Conservation (phyloP, 148 eudicot species). For the Silene latifolia region DNA sequence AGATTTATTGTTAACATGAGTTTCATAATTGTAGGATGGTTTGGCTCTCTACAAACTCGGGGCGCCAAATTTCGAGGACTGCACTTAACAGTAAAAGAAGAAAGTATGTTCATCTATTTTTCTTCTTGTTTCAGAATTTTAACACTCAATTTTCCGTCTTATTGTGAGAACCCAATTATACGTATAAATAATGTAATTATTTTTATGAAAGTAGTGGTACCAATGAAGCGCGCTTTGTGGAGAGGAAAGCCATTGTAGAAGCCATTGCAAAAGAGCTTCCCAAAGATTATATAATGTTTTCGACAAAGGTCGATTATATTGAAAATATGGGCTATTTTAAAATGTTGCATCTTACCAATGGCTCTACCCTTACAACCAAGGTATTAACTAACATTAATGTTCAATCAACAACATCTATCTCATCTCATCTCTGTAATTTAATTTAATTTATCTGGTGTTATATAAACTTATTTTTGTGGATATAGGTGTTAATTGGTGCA, state of each 20-base stretch:
- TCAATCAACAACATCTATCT: too few species aligned
- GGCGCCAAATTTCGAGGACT: not conserved
- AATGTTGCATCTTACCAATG: constrained; percentile 48
- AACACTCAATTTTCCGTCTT: not conserved
- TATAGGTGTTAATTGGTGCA: constrained; percentile 52
- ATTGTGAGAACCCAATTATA: not conserved
- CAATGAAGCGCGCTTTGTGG: constrained; percentile 6
- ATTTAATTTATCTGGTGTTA: too few species aligned
- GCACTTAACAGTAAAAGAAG: not conserved
- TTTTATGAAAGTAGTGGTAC: not conserved
- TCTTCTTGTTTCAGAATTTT: not conserved
- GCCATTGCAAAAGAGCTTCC: constrained; percentile 47
- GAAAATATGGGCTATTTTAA: constrained; percentile 36
- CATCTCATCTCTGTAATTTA: too few species aligned
- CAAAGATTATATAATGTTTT: constrained; percentile 35
- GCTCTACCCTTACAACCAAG: constrained; percentile 35
- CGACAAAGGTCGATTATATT: constrained; percentile 42
- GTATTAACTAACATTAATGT: not conserved
- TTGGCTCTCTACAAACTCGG: constrained; percentile 3
- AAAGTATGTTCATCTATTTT: not conserved
- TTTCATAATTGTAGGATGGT: constrained; percentile 1
- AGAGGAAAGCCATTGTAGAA: constrained; percentile 21
- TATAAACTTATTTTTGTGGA: too few species aligned
- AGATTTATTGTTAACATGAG: not conserved
- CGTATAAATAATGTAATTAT: too few species aligned